Evolutionary conservation across 768 basidiomycete species (phyloP).

Genomic region (Clathrus columnatus): DNA sequence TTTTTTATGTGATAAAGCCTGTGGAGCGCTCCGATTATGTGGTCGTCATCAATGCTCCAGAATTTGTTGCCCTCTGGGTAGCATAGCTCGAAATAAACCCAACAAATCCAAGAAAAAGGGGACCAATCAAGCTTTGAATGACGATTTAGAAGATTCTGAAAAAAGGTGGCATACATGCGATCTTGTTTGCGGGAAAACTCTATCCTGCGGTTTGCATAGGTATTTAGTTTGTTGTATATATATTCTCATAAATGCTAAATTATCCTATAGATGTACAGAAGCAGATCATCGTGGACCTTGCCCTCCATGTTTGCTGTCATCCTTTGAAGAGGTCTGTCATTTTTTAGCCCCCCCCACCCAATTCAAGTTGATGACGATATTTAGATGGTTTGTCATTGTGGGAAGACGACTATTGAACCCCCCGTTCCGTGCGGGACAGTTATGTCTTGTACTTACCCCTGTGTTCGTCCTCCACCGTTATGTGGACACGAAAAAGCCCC

Average conservation of each 20-base stretch:
- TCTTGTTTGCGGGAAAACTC: slow-evolving; percentile 61
- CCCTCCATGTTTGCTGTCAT: slow-evolving; percentile 74
- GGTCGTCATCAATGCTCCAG: slow-evolving; percentile 81
- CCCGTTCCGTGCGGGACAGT: slow-evolving; percentile 82
- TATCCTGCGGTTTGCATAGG: slow-evolving; percentile 68
- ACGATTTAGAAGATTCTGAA: slow-evolving; percentile 34
- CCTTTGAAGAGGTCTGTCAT: slow-evolving; percentile 76
- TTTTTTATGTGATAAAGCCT: slow-evolving; percentile 65
- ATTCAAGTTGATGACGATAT: neutral
- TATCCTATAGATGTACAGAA: slow-evolving; percentile 44
- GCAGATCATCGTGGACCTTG: slow-evolving; percentile 80
- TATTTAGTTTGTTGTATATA: neutral
- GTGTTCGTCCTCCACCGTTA: slow-evolving; percentile 53
- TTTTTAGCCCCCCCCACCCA: neutral
- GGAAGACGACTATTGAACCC: slow-evolving; percentile 78
- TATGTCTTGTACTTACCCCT: slow-evolving; percentile 74
- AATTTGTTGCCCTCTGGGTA: slow-evolving; percentile 82
- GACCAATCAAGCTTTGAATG: slow-evolving; percentile 15
- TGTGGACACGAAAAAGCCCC: slow-evolving; percentile 78
- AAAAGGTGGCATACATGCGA: slow-evolving; percentile 80
- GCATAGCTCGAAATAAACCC: slow-evolving; percentile 40
- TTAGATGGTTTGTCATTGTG: slow-evolving; percentile 74
- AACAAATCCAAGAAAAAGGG: slow-evolving; percentile 59
- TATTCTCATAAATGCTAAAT: neutral
- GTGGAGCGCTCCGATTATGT: slow-evolving; percentile 69